These are phyloP conservation scores for Eucalyptus microcorys DNA, from an alignment of 345 rosid genomes.

Conservation along the genomic window DNA sequence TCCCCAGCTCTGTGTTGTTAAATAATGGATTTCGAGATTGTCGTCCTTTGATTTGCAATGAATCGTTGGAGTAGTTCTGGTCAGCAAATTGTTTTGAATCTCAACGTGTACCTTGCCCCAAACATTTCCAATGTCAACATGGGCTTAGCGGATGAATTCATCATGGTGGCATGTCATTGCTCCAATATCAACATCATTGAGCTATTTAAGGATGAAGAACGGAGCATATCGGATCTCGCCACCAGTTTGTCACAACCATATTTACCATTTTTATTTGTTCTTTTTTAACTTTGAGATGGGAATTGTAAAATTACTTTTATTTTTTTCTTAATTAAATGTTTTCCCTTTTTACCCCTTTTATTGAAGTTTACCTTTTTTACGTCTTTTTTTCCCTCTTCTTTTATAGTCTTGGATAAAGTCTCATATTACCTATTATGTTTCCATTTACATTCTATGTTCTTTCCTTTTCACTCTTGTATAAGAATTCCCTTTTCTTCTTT, in stretches of 20 bases:
- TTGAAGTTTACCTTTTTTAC: not conserved
- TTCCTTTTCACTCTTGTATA: too few relatives aligned
- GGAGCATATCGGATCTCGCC: not conserved
- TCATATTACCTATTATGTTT: not conserved
- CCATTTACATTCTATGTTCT: too few relatives aligned
- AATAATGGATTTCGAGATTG: not conserved
- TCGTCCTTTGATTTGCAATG: not conserved
- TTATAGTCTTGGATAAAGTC: too few relatives aligned
- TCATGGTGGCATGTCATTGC: not conserved
- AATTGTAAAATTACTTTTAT: not conserved
- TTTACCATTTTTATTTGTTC: not conserved
- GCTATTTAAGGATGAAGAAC: not conserved
- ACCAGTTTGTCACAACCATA: not conserved
- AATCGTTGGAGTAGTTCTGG: not conserved
- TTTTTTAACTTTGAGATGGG: not conserved
- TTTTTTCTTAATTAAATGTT: not conserved
- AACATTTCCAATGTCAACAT: too few relatives aligned
- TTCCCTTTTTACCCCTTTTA: too few relatives aligned
- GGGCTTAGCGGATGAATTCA: not conserved
- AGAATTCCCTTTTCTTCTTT: not conserved
- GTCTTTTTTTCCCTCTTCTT: not conserved
- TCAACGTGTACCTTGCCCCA: not conserved
- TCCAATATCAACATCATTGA: not conserved
- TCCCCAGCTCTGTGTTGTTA: too few relatives aligned
- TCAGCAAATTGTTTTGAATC: not conserved